These are phyloP conservation scores for Lolium perenne DNA, from an alignment of 176 grass and related monocot genomes.

Conservation along the genomic window DNA sequence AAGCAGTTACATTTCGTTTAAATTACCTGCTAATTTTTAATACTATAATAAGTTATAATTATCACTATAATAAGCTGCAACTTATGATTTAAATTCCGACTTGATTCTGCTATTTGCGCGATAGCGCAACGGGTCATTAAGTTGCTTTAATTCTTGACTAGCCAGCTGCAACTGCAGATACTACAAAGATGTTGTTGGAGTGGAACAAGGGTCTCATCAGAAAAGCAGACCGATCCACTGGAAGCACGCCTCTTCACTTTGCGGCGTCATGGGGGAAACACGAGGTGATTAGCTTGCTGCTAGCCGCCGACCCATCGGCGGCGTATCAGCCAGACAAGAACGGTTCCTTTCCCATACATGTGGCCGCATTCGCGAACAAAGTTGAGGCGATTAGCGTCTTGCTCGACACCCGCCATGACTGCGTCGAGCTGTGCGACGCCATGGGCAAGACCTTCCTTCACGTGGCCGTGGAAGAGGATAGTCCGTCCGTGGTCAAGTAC, in stretches of 20 bases:
- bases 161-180: neutral
- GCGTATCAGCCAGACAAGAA: neutral
- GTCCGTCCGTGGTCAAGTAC: neutral
- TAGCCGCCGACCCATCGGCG: neutral
- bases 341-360: slow-evolving; percentile 27
- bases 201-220: neutral
- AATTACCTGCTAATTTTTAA: too few relatives aligned
- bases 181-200: neutral
- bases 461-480: slow-evolving; percentile 12
- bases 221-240: neutral
- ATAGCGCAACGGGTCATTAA: too few relatives aligned
- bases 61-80: too few relatives aligned
- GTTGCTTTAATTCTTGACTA: too few relatives aligned
- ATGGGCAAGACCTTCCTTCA: slow-evolving; percentile 51
- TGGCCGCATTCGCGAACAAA: neutral
- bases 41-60: too few relatives aligned
- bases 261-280: neutral
- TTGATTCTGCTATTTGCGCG: too few relatives aligned
- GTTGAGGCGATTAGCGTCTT: neutral
- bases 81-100: too few relatives aligned
- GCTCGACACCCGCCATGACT: neutral
- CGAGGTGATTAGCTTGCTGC: neutral
- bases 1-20: too few relatives aligned
- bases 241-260: neutral
- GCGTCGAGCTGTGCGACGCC: slow-evolving; percentile 22